Evolutionary conservation across 345 rosid genomes (phyloP), one percentile per base, ranked within the genome.

Genomic region (Lepidium aucheri): DNA sequence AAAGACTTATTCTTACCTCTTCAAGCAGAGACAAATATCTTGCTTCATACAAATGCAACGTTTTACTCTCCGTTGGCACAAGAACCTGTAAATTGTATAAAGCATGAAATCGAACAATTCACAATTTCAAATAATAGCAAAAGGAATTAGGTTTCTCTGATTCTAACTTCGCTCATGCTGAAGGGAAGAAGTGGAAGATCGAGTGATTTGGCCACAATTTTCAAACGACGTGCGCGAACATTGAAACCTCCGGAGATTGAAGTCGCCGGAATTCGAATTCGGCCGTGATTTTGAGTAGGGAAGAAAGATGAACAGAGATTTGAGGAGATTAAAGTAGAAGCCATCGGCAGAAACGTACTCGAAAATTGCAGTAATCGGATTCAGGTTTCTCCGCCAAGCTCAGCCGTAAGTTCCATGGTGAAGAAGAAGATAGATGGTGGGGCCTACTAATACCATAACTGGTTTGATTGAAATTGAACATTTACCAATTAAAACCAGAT

Each of bases 11-110:
- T 16, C 6, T 14, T 86, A 86, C 96, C 89, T 86, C 89, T 64
- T 89, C 94, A 59, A 89, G 82, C 66, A 87, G 44, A 63, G 94
- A 80, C 65, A 87, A 65, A 72, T 85, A 86, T 65, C 89, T 78
- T 50, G 96, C 94, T 78, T 89, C 94, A 53, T 83, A 87, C 17
- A 89, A 60, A 81, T 89, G 91, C 74, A 89, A 66, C 15, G 72
- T 74, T 79, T 89, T 89, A 40, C 75, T 84, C 88, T 89, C 96
- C 3, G 89, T 78, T 36, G 94, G 96, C 20, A 89, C 83, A 63
- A 89, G 81, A 61, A 87, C 88, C 96, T 89, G 77, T 50, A 36
- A 12, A 28, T 6, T 28, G 18, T 49, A 52, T 42, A 14, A 42
- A 46, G n/a, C 26, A 28, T 28, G 32, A 28, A 28, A 44, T 10